These are phyloP conservation scores for Rhodomyrtus psidioides DNA, from an alignment of 441 rosid species.

Conservation along the genomic window DNA sequence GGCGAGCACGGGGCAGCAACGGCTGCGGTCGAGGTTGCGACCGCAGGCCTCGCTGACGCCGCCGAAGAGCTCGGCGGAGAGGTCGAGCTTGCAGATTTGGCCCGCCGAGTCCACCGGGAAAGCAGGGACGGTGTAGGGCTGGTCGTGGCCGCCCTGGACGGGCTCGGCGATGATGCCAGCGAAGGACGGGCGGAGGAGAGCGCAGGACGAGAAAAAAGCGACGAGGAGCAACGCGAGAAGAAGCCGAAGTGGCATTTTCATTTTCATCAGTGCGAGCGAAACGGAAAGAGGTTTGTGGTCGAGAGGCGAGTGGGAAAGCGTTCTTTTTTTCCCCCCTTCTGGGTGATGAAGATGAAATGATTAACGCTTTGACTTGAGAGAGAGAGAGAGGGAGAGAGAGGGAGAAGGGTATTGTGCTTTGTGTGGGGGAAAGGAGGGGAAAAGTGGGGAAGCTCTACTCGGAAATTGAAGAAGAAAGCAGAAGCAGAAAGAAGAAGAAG, in stretches of 20 bases:
- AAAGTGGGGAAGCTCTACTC: background rate
- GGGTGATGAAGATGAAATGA: background rate
- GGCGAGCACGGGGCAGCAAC: constrained; percentile 89
- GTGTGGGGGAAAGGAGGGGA: background rate
- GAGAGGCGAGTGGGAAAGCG: background rate
- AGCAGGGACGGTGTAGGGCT: constrained; percentile 75
- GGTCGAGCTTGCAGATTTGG: constrained; percentile 74
- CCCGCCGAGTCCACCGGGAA: constrained; percentile 61
- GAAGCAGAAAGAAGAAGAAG: background rate
- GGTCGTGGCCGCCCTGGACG: constrained; percentile 29
- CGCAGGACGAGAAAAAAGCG: constrained; percentile 2
- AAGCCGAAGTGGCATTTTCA: background rate
- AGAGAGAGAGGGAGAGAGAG: background rate
- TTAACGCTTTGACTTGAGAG: background rate
- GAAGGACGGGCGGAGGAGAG: constrained; percentile 7
- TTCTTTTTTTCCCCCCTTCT: background rate
- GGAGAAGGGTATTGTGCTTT: background rate
- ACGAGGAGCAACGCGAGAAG: background rate
- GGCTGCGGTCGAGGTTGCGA: constrained; percentile 72
- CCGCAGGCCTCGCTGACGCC: constrained; percentile 90
- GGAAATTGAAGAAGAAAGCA: background rate
- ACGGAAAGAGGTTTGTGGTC: background rate
- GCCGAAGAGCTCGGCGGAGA: constrained; percentile 91
- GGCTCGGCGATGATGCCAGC: constrained; percentile 55
- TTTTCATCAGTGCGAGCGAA: background rate